A percentile compares a stretch with the other conserved stretches of the same genome.
Conservation (phyloP, 1,284 basidiomycete genomes). For the Ceratobasidium sp. region DNA sequence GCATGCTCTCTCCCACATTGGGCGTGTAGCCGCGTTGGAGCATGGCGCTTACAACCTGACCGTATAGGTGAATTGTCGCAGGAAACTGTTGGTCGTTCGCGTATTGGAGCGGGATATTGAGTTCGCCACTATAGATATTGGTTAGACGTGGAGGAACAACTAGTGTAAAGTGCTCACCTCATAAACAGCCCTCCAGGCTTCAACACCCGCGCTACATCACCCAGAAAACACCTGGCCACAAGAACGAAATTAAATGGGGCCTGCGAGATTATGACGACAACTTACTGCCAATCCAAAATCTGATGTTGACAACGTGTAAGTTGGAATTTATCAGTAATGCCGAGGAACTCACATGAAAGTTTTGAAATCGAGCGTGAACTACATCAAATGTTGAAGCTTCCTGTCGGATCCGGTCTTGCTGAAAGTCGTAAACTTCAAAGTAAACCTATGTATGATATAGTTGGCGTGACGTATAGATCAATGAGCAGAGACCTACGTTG, state of each 20-base stretch:
- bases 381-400: constrained; percentile 2
- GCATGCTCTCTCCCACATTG: constrained; percentile 13
- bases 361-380: constrained; percentile 42
- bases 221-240: not conserved
- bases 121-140: constrained; percentile 9
- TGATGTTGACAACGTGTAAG: constrained; percentile 25
- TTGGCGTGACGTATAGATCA: not conserved
- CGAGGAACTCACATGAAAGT: constrained; percentile 35
- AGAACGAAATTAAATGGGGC: not conserved
- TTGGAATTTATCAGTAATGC: not conserved
- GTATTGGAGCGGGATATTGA: constrained; percentile 17
- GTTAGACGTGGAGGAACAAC: not conserved
- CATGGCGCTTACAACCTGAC: constrained; percentile 18
- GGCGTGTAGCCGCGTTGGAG: constrained; percentile 33
- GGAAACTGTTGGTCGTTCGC: not conserved
- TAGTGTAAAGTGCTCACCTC: not conserved
- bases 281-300: constrained; percentile 39
- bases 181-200: constrained; percentile 40
- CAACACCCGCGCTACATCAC: constrained; percentile 14
- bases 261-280: not conserved
- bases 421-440: constrained; percentile 36
- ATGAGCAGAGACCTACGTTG: not conserved
- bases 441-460: not conserved
- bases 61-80: constrained; percentile 25
- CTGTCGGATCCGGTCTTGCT: constrained; percentile 23